Conservation (phyloP, 257 asterid species). For the Forsythia suspensa region DNA sequence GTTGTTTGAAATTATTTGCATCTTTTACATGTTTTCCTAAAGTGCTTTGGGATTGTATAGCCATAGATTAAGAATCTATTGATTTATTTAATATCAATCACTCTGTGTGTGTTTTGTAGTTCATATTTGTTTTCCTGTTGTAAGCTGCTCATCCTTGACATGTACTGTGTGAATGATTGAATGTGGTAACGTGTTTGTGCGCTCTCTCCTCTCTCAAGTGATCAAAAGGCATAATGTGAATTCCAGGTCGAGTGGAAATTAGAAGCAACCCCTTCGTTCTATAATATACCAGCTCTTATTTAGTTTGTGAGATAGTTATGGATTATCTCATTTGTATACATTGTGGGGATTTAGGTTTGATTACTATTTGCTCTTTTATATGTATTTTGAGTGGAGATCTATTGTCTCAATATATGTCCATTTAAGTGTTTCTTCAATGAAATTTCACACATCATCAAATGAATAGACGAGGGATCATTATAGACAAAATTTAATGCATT, state of each 20-base stretch:
- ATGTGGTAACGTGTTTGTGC: neutral
- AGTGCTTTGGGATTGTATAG: conserved; percentile 6
- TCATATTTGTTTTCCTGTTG: neutral
- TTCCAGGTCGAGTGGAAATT: neutral
- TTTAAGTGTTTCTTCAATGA: no score
- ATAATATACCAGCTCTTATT: neutral
- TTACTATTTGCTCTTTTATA: neutral
- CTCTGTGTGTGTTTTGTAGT: neutral
- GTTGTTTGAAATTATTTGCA: conserved; percentile 22
- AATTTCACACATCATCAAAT: no score
- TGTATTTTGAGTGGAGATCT: no score
- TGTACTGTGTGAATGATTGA: neutral
- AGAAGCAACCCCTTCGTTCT: neutral
- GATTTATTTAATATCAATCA: neutral
- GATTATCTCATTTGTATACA: neutral
- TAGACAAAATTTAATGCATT: no score
- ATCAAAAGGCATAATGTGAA: neutral
- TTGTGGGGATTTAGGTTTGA: neutral
- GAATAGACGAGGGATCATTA: no score
- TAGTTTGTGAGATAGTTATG: neutral
- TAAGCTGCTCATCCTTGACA: neutral
- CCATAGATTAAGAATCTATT: neutral
- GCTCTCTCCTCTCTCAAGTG: neutral
- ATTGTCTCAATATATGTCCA: no score
- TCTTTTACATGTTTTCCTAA: neutral